Conservation (phyloP, 2,329 filamentous ascomycete genomes). For the Apiospora sp. region DNA sequence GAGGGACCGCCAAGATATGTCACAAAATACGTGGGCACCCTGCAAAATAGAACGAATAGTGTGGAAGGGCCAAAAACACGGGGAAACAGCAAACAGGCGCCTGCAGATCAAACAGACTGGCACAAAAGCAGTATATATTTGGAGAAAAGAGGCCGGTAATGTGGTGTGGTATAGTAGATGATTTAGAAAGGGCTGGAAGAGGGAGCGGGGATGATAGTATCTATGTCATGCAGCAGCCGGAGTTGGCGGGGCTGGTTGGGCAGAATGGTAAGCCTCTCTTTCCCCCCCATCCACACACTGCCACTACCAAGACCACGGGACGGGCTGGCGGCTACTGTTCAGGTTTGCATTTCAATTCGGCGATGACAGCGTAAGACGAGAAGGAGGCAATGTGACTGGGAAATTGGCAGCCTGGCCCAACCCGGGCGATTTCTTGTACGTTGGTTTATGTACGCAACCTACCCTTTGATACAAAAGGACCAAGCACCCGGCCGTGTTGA, state of each 20-base stretch:
- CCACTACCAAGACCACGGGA: slow-evolving; percentile 20
- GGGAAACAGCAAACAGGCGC: slow-evolving; percentile 13
- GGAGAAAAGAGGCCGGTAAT: not conserved
- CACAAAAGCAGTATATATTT: slow-evolving; percentile 5
- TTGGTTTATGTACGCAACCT: not conserved
- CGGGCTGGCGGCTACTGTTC: slow-evolving; percentile 3
- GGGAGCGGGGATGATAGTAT: slow-evolving; percentile 17
- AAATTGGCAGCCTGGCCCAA: slow-evolving; percentile 3
- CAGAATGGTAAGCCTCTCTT: slow-evolving; percentile 10
- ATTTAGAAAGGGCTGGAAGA: slow-evolving; percentile 9
- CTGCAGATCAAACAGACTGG: not conserved
- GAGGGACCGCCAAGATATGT: slow-evolving; percentile 4
- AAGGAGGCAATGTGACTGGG: not conserved
- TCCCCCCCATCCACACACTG: not conserved
- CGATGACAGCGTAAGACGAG: slow-evolving; percentile 10
- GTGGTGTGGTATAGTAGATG: not conserved
- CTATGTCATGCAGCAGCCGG: slow-evolving; percentile 15
- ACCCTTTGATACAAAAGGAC: not conserved
- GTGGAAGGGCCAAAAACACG: not conserved
- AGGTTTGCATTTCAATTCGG: not conserved
- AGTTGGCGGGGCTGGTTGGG: slow-evolving; percentile 21
- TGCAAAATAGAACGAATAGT: not conserved
- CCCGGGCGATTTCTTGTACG: slow-evolving; percentile 1
- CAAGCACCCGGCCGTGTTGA: slow-evolving; percentile 3
- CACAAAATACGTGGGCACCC: not conserved